Conservation (phyloP, 2,329 filamentous ascomycete genomes). For the Fonsecaea multimorphosa region DNA sequence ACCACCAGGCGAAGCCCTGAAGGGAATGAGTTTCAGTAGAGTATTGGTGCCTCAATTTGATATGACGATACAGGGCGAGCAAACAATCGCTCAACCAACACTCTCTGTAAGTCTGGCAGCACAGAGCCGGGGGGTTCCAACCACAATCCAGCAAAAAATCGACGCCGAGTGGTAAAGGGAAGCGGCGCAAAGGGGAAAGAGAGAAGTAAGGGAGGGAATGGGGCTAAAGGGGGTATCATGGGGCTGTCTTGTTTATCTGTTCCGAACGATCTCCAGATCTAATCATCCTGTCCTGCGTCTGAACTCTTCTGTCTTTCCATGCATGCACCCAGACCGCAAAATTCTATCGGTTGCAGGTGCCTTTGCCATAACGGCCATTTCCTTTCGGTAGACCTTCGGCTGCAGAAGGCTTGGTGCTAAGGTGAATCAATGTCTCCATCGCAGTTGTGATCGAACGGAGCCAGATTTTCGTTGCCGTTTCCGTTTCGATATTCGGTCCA, state of each 20-base stretch:
- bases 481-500: background rate
- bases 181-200: background rate
- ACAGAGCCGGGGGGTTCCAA: background rate
- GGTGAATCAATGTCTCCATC: slow-evolving; percentile 13
- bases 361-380: background rate
- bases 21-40: background rate
- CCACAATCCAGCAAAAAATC: background rate
- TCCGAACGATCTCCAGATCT: slow-evolving; percentile 15
- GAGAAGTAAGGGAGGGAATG: background rate
- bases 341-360: background rate
- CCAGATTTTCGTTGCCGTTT: background rate
- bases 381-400: background rate
- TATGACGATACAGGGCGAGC: background rate
- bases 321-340: background rate
- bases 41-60: background rate
- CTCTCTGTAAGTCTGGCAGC: background rate
- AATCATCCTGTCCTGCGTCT: slow-evolving; percentile 13
- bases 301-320: slow-evolving; percentile 7
- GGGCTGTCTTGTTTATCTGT: slow-evolving; percentile 19
- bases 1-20: background rate
- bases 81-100: background rate
- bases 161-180: background rate
- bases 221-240: slow-evolving; percentile 20
- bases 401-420: background rate
- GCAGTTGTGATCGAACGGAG: background rate